Evolutionary conservation across 352 stramenopile genomes (phyloP), one percentile per base, ranked within the genome.

Genomic region (Pythium aphanidermatum): DNA sequence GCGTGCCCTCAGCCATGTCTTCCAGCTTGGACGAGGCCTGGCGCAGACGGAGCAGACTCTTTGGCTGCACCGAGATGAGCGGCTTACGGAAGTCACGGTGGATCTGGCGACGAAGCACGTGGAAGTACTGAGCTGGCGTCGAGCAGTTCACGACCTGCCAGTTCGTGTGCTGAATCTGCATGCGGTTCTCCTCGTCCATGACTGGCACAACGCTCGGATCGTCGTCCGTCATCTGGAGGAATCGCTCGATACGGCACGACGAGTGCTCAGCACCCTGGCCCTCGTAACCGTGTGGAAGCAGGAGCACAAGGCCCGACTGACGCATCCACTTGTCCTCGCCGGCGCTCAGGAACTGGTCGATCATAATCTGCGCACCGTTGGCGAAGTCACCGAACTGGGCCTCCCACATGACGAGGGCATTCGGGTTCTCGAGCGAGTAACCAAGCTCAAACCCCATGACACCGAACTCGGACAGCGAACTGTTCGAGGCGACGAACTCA

Each of bases 41-140:
- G 7, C 79, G 77, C 37, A 89, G 83, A 42, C 86, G 83, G 55
- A 92, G 60, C 38, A 95, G 56, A 25, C 70, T 86, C 60, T 95
- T 95, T 2, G 83, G 83, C 7, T 74, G 70, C 25, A 95, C 86
- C 43, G 87, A 58, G 20, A 92, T 63, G 11, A 95, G 53, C 26
- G 83, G 83, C 47, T 95, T 92, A 46, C 77, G 77, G 60, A 83
- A 88, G 34, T 60, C 81, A 27, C 61, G 74, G 27, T 63, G 53
- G 26, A 86, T 68, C 61, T 93, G 81, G 27, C 94, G 71, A n/a
- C 95, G 84, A 42, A 98, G 72, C 23, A 82, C 89, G 59, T 98
- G 94, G 66, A 98, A 98, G 62, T 98, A 98, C 65, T 98, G 96
- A 7, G 95, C 95, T 5, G 95, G 92, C 1, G 84, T 95, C 20